Conservation (phyloP, 169 alveolate species). For the Eimeria sp. region DNA sequence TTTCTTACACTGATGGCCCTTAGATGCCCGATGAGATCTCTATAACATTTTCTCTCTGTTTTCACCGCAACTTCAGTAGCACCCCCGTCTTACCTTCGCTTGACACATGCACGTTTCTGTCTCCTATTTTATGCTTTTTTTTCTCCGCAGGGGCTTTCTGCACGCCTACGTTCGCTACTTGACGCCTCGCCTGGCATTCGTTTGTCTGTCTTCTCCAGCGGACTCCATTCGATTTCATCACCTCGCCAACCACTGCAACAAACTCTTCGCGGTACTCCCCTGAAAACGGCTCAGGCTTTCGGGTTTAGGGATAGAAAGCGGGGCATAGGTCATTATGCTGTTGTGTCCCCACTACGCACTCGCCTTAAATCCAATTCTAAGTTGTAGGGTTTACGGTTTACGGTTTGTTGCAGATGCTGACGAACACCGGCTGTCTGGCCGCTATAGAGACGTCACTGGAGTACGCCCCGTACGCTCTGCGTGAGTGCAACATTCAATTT, state of each 20-base stretch:
- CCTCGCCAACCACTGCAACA: conserved; percentile 85
- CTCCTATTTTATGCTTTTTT: background rate
- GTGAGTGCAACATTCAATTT: background rate
- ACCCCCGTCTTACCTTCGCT: background rate
- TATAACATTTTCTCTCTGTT: background rate
- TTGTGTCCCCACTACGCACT: background rate
- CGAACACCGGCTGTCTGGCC: conserved; percentile 85
- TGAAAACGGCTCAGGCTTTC: background rate
- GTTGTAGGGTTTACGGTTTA: background rate
- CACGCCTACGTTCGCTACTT: conserved; percentile 87
- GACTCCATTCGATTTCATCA: conserved; percentile 85
- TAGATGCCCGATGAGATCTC: background rate
- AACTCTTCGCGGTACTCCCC: conserved; percentile 79
- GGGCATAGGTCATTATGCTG: background rate
- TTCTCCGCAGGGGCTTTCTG: conserved; percentile 83
- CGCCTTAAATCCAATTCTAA: background rate
- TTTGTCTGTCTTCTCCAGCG: conserved; percentile 84
- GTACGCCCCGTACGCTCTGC: conserved; percentile 82
- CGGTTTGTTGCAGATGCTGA: conserved; percentile 78
- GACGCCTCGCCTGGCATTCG: conserved; percentile 83
- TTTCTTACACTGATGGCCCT: background rate
- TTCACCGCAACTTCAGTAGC: background rate
- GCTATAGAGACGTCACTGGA: conserved; percentile 84
- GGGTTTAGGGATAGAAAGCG: background rate
- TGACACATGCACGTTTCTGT: background rate